A percentile compares a stretch with the other conserved stretches of the same genome.
Evolutionary conservation across 306 rosid species (phyloP).

Genomic region (Quercus ilex): DNA sequence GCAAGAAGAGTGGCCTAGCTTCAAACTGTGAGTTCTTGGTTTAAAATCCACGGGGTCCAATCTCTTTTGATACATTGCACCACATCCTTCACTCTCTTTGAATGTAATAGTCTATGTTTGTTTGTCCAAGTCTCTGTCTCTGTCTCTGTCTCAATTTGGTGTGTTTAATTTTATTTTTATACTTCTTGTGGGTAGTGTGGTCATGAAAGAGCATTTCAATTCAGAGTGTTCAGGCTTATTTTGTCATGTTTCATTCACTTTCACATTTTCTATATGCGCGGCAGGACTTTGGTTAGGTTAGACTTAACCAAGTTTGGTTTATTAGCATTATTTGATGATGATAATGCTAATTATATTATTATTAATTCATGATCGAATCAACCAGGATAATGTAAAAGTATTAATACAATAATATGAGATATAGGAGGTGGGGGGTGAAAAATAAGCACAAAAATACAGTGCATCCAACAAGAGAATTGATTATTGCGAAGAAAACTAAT

Average conservation of each 20-base stretch:
- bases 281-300: neutral
- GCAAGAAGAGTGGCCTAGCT: conserved; percentile 75
- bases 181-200: neutral
- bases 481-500: too few species aligned
- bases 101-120: conserved; percentile 40
- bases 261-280: neutral
- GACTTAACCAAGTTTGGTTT: neutral
- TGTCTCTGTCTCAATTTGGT: neutral
- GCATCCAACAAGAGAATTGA: too few species aligned
- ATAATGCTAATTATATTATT: neutral
- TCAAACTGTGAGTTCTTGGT: conserved; percentile 22
- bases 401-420: too few species aligned
- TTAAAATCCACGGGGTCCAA: conserved; percentile 32
- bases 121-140: neutral
- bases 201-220: too few species aligned
- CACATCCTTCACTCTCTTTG: conserved; percentile 20
- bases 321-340: neutral
- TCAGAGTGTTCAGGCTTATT: too few species aligned
- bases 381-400: neutral
- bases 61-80: neutral
- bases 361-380: neutral
- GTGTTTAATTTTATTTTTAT: neutral
- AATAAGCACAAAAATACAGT: too few species aligned
- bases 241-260: neutral
- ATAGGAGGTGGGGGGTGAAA: too few species aligned